Base-by-base conservation (phyloP, 1,284 basidiomycete genomes). In the Ceratobasidium sp. region DNA sequence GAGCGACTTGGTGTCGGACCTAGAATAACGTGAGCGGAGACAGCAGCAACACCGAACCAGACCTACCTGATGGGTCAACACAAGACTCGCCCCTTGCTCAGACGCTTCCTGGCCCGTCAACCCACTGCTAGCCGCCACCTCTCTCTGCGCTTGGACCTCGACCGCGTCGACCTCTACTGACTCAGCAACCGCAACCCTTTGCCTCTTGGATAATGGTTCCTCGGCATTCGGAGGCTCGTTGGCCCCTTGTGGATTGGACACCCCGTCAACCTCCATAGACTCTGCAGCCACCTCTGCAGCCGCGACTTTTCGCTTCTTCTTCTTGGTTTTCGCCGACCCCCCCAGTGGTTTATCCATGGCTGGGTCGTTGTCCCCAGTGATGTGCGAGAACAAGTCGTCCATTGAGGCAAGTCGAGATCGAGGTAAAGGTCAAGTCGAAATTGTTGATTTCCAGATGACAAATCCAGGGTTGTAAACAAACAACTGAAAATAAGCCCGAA, bases 1-100 rank as follows among this genome's bases (percentile, higher is more conserved):
- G 89, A 0, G 96, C 96, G 62, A 99, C 98, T 89, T 98, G 92
- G 81, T 96, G 95, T 72, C 94, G 88, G 74, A 96, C 94, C 91
- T 94, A 74, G 24, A 61, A 53, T 41, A 59, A 29, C 29, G 34
- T 49, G 1, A 34, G 56, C 29, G 19, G 27, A 19, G 34, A 24
- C 24, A 22, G 11, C 16, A 24, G 31, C 43, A 19, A 46, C 31
- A 62, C 34, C 74, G 51, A 78, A 74, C 39, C 56, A 46, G 53
- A 81, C 86, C 71, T 76, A 90, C 93, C 85, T 94, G 92, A 84
- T 95, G 92, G 79, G 86, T 87, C 64, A 94, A 85, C 80, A 93
- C 91, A 31, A 94, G 80, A 54, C 88, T 88, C 31, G 90, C 88
- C 39, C 88, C 89, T 49, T 87, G 86, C 77, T 75, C 76, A 16